phyloP scores from a whole-genome alignment of 306 rosid species.

The Rubus idaeus region DNA sequence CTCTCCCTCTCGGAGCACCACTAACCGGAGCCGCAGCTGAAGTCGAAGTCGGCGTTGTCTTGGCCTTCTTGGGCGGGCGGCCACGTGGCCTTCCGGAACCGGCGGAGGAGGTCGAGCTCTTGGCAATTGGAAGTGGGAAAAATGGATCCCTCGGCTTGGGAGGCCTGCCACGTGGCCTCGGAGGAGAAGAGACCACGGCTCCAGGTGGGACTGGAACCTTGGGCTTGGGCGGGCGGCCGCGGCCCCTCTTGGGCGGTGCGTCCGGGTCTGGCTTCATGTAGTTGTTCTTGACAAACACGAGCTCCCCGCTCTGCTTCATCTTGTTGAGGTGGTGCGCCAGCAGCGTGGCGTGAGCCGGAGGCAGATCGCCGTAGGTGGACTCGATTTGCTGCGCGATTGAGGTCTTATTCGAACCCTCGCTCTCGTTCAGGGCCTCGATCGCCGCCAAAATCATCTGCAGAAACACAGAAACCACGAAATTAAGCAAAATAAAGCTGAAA shows the following conservation, averaged over 20 bases:
- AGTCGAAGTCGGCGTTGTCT: constrained; percentile 17
- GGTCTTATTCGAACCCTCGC: constrained; percentile 41
- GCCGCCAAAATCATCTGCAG: constrained; percentile 50
- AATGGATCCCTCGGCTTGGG: constrained; percentile 50
- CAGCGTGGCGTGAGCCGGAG: constrained; percentile 38
- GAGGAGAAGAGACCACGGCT: constrained; percentile 15
- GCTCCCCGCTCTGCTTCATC: constrained; percentile 46
- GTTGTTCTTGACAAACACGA: constrained; percentile 42
- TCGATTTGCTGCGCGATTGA: constrained; percentile 46
- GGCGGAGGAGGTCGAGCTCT: constrained; percentile 19
- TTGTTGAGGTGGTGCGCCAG: constrained; percentile 37
- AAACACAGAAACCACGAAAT: neutral
- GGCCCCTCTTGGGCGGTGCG: constrained; percentile 54
- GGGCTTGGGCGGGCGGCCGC: constrained; percentile 56
- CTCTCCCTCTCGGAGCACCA: constrained; percentile 48
- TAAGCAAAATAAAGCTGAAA: constrained; percentile 1
- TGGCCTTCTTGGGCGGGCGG: constrained; percentile 55
- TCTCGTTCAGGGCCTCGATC: constrained; percentile 42
- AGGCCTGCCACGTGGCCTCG: constrained; percentile 54
- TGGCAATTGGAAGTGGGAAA: constrained; percentile 34
- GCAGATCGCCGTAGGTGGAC: constrained; percentile 38
- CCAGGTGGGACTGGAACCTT: constrained; percentile 25
- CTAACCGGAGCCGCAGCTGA: constrained; percentile 15
- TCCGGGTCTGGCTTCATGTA: constrained; percentile 51
- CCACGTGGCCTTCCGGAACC: constrained; percentile 58